Percentiles rank a stretch among this genome's conserved stretches.
phyloP scores from a whole-genome alignment of 805 yeast species.

The Priceomyces melissophilus region DNA sequence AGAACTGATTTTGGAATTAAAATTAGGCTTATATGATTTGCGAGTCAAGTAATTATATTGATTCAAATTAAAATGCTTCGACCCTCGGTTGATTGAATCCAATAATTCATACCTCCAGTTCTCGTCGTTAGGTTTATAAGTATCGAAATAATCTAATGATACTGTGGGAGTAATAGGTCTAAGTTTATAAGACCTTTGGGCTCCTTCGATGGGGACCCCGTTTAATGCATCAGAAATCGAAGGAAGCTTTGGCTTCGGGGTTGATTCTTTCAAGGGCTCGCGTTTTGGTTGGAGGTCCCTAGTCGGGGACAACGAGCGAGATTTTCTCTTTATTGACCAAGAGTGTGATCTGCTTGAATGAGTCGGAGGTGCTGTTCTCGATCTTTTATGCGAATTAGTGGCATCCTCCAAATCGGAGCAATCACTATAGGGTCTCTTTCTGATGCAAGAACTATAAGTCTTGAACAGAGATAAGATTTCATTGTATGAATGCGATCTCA shows the following conservation, averaged over 20 bases:
- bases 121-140: constrained; percentile 43
- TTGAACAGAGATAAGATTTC: constrained; percentile 29
- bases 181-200: constrained; percentile 18
- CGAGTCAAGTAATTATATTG: constrained; percentile 28
- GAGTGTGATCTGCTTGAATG: constrained; percentile 21
- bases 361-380: constrained; percentile 48
- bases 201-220: constrained; percentile 15
- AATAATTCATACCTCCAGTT: constrained; percentile 42
- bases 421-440: constrained; percentile 30
- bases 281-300: constrained; percentile 14
- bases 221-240: constrained; percentile 32
- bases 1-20: constrained; percentile 31
- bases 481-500: constrained; percentile 32
- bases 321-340: constrained; percentile 8
- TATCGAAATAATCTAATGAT: constrained; percentile 42
- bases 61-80: constrained; percentile 23
- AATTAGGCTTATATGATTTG: constrained; percentile 27
- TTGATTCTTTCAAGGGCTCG: neutral
- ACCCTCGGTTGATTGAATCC: constrained; percentile 28
- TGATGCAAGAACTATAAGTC: constrained; percentile 11
- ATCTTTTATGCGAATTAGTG: constrained; percentile 24
- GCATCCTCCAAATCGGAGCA: constrained; percentile 1
- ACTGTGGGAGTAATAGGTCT: constrained; percentile 40
- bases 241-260: constrained; percentile 20
- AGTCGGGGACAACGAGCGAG: constrained; percentile 28